Evolutionary conservation across 306 rosid species (phyloP), one percentile per base, ranked within the genome.

Genomic region (Corylus avellana): DNA sequence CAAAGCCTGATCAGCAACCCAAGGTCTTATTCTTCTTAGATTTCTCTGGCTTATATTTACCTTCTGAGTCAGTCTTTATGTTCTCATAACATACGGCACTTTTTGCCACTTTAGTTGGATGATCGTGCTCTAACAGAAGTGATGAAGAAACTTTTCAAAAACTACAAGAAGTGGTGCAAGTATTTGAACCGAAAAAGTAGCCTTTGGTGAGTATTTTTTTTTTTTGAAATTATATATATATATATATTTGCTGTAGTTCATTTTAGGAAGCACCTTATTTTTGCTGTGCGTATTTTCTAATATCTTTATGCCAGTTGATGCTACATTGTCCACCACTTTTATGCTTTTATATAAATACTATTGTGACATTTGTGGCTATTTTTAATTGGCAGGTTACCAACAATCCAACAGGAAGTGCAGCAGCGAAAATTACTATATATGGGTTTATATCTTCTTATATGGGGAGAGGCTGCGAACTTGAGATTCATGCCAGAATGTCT

Each of bases 401-500:
- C 87, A 54, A 92, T 95, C 86, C 98, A 95, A 83, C 97, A 92
- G 89, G 98, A 95, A 86, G 91, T 95, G 81, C 96, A 95, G 86
- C 98, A 95, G 83, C 92, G 96, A 78, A 85, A 92, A 80, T 84
- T 95, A 78, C 88, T 95, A 32, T 95, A 92, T 79, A 95, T 95
- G 97, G 97, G 98, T 32, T 86, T 95, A 74, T 95, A 95, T 89
- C 98, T 95, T 85, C 98, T 95, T 71, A 95, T 95, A 77, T 95
- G 98, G 98, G 98, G 98, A 71, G 98, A 95, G 85, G 98, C 98
- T 86, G 97, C 98, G 78, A 95, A 95, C 80, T 85, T 95, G 87
- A 90, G 97, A 84, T 95, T 95, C 89, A 95, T 95, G 98, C 98
- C 98, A 58, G 98, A 95, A 84, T 95, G 98, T 86, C 98, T 95